These are phyloP conservation scores for Mrakia blollopis DNA, from an alignment of 768 basidiomycete species.

Conservation along the genomic window DNA sequence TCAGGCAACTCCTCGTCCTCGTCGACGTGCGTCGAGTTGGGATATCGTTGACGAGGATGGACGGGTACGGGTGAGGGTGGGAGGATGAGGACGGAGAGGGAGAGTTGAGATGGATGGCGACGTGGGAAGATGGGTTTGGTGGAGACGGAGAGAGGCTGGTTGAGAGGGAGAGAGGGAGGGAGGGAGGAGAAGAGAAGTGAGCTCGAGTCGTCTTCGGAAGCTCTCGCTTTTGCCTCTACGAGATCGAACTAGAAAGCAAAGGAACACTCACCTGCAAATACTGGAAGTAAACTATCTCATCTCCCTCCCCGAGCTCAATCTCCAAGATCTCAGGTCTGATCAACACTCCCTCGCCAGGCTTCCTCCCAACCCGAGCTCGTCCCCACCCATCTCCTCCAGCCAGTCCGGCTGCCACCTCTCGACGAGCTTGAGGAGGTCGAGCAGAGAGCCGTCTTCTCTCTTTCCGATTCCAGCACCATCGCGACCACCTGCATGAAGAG, in stretches of 20 bases:
- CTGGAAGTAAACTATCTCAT: neutral
- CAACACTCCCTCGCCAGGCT: neutral
- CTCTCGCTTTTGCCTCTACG: no score
- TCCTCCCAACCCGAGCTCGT: neutral
- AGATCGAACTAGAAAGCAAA: no score
- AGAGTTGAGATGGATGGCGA: no score
- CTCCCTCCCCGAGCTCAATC: neutral
- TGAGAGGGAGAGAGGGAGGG: no score
- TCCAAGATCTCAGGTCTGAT: neutral
- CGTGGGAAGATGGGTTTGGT: no score
- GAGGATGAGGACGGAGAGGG: neutral
- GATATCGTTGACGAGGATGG: neutral
- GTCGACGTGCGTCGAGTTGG: neutral
- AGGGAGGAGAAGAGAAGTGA: no score
- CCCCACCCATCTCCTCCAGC: slow-evolving; percentile 7
- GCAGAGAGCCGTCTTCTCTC: neutral
- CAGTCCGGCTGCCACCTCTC: neutral
- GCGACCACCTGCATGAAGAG: neutral
- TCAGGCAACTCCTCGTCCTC: neutral
- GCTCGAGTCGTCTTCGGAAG: no score
- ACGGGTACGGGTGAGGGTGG: neutral
- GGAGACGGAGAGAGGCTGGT: no score
- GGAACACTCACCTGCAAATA: no score
- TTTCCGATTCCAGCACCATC: neutral
- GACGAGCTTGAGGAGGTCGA: no score